phyloP scores from a whole-genome alignment of 1,284 basidiomycete species.

The Pholiota adiposa region DNA sequence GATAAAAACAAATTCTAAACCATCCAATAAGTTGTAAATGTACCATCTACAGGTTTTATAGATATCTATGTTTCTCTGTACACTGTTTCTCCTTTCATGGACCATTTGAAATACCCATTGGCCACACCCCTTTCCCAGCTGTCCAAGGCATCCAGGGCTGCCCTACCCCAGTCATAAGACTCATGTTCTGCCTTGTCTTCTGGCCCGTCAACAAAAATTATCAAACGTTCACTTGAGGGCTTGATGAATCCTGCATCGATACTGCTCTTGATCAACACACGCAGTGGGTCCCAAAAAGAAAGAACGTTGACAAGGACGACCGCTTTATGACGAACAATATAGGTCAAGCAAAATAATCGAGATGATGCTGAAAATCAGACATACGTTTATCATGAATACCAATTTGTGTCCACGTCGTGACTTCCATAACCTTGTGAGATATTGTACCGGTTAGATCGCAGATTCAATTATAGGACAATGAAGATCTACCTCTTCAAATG shows the following conservation, averaged over 20 bases:
- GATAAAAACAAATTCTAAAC: too few relatives aligned
- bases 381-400: constrained; percentile 88
- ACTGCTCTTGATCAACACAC: constrained; percentile 69
- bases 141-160: constrained; percentile 68
- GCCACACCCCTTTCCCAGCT: constrained; percentile 53
- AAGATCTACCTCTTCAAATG: constrained; percentile 80
- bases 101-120: constrained; percentile 49
- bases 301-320: constrained; percentile 84
- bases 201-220: constrained; percentile 78
- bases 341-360: neutral
- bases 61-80: constrained; percentile 2
- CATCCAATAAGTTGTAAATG: too few relatives aligned
- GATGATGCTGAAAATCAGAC: constrained; percentile 23
- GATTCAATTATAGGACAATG: neutral
- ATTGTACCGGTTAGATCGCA: neutral
- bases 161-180: constrained; percentile 77
- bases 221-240: constrained; percentile 58
- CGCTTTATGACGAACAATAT: constrained; percentile 46
- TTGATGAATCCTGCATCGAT: constrained; percentile 79
- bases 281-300: constrained; percentile 81
- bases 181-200: constrained; percentile 56
- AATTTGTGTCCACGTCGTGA: constrained; percentile 89
- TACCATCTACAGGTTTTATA: too few relatives aligned
- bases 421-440: constrained; percentile 81
- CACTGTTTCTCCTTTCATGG: constrained; percentile 21